Conservation (phyloP, 345 rosid species). For the Lepidium aucheri region DNA sequence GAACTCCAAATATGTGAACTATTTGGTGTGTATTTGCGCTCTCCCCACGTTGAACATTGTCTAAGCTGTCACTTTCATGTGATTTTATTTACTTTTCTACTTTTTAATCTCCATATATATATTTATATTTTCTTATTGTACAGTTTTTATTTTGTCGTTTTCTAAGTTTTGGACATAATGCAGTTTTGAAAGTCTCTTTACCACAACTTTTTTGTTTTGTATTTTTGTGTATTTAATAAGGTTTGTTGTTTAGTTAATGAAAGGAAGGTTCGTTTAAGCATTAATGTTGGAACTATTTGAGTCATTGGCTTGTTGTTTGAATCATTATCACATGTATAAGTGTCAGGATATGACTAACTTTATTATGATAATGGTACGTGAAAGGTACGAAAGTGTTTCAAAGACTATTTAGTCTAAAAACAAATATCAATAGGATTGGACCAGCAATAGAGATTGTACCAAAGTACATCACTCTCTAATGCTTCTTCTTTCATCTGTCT, state of each 20-base stretch:
- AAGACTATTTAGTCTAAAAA: background rate
- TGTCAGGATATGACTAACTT: slow-evolving; percentile 5
- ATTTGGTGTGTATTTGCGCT: slow-evolving; percentile 11
- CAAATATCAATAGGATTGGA: background rate
- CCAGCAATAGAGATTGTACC: slow-evolving; percentile 10
- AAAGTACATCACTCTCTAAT: background rate
- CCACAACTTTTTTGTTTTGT: background rate
- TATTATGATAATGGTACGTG: slow-evolving; percentile 14
- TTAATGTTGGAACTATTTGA: background rate
- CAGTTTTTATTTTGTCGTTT: slow-evolving; percentile 18
- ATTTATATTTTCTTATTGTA: background rate
- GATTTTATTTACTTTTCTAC: background rate
- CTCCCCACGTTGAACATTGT: slow-evolving; percentile 29
- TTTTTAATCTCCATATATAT: background rate
- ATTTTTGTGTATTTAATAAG: background rate
- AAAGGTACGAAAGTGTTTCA: slow-evolving; percentile 7
- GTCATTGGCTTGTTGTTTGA: background rate
- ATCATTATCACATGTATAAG: background rate
- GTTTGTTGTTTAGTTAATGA: slow-evolving; percentile 11
- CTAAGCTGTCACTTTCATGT: slow-evolving; percentile 33
- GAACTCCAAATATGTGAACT: too few relatives aligned
- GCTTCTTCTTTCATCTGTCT: slow-evolving; percentile 2
- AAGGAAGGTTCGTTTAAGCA: slow-evolving; percentile 22
- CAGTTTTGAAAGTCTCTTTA: slow-evolving; percentile 15
- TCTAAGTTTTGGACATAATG: slow-evolving; percentile 25